Base-by-base conservation (phyloP, 1,284 basidiomycete genomes). In the Leccinum variabile region DNA sequence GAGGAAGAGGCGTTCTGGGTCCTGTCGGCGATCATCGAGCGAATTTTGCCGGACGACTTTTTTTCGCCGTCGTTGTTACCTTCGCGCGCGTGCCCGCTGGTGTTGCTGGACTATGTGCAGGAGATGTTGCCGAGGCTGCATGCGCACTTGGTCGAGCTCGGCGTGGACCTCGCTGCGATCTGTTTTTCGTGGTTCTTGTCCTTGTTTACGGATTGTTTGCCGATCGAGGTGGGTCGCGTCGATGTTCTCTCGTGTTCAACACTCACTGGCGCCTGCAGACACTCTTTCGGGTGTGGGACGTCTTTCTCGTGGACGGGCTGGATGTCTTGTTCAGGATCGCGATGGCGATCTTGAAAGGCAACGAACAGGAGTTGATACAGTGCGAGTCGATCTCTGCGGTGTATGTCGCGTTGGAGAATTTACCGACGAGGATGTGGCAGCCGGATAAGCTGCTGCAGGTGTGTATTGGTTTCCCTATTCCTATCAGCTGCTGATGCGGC, bases 101-200 rank as follows among this genome's bases (percentile, higher is more conserved):
- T 98, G 2, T 82, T 99, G 0, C 81, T 92, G 33, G 94, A 97
- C 68, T 91, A 95, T 61, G 91, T 98, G 1, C 84, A 86, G 44
- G 89, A 93, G 64, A 77, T 85, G 57, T 79, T 90, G 22, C 97
- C 97, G 0, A 88, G 86, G 72, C 77, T 98, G 1, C 83, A 89
- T 58, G 72, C 78, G 0, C 95, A 98, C 71, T 82, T 99, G 25
- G 82, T 81, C 3, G 83, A 88, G 16, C 84, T 98, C 0, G 92
- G 90, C 2, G 89, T 98, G 2, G 96, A 99, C 72, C 82, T 99
- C 5, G 89, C 91, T 1, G 95, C 95, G 0, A 94, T 98, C 62
- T 98, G 94, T 63, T 98, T 98, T 78, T 96, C 95, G 3, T 99
- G 97, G 97, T 98, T 98, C 79, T 80, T 99, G 44, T 96, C 94